Base-by-base conservation (phyloP, 441 rosid species). In the Erodium moschatum region DNA sequence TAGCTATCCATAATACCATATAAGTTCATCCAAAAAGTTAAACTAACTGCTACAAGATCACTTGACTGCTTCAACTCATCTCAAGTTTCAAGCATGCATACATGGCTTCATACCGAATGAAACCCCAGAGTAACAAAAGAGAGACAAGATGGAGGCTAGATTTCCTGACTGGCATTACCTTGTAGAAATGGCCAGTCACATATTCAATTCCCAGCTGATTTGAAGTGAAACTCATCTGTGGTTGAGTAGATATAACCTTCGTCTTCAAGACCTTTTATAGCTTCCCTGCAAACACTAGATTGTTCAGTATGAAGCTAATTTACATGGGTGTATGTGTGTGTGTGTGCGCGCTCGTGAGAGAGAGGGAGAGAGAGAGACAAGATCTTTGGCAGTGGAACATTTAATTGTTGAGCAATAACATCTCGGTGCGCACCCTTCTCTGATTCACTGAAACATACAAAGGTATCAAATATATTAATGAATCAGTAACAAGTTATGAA, bases 241-340 rank as follows among this genome's bases (percentile, higher is more conserved):
- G 95, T 88, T 0, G 96, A 77, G 83, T 94, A 91, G 66, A 91
- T 76, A n/a, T 77, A 67, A 65, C 97, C 93, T 69, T 87, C 91
- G 15, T 75, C 82, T 8, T 77, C 80, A 42, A 91, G 93, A 65
- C 27, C 76, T 44, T 80, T 86, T 19, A 89, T 70, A 48, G 83
- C 89, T 65, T 83, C 84, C 97, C 97, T 91, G 94, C 75, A 67
- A 69, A 74, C 9, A 64, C 61, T 74, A 80, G 12, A 68, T 64
- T 12, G 2, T 13, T 8, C 8, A 3, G 48, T 12, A 15, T 27
- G 27, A 69, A 64, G 5, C 46, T 60, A 56, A 58, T 10, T 21
- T 50, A 29, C 24, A 35, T 40, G 69, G 5, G 27, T 40, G 67
- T 58, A 24, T 10, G 35, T 16, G 35, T 65, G 62, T 0, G 6